Evolutionary conservation across 805 yeast genomes (phyloP).

Genomic region (Wickerhamiella bombiphila): DNA sequence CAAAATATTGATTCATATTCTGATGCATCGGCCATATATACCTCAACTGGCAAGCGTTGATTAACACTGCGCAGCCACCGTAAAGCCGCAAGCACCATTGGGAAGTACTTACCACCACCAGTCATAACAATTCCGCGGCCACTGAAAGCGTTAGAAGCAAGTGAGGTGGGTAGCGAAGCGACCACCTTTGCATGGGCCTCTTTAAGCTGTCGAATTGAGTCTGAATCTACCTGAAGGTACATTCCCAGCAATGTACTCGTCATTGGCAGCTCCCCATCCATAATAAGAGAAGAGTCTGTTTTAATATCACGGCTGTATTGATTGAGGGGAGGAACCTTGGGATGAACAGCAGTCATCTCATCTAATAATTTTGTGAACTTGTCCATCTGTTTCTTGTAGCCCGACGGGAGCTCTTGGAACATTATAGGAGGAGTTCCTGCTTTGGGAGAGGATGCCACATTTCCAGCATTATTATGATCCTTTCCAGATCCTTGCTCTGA

Average conservation of each 20-base stretch:
- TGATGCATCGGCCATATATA: conserved; percentile 53
- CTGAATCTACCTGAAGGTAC: conserved; percentile 12
- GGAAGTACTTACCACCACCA: conserved; percentile 68
- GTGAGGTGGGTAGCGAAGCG: conserved; percentile 6
- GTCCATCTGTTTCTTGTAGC: conserved; percentile 1
- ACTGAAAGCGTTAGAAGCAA: conserved; percentile 12
- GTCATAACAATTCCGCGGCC: conserved; percentile 51
- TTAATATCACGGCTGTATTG: conserved; percentile 31
- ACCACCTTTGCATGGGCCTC: conserved; percentile 9
- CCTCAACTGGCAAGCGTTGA: conserved; percentile 60
- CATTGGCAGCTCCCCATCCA: conserved; percentile 9
- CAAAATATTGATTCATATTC: conserved; percentile 67
- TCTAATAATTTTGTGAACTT: not conserved
- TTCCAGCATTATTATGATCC: not conserved
- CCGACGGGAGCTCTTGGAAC: not conserved
- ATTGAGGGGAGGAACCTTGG: conserved; percentile 30
- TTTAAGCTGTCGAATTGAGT: conserved; percentile 8
- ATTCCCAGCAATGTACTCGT: conserved; percentile 8
- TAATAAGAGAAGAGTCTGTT: conserved; percentile 21
- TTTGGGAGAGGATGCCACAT: not conserved
- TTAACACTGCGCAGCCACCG: conserved; percentile 52
- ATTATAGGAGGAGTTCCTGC: not conserved
- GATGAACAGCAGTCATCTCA: conserved; percentile 21
- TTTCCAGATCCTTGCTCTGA: not conserved
- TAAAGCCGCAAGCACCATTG: conserved; percentile 53